phyloP scores from a whole-genome alignment of 2,329 filamentous ascomycete genomes.

The Aspergillus spinulosporus region DNA sequence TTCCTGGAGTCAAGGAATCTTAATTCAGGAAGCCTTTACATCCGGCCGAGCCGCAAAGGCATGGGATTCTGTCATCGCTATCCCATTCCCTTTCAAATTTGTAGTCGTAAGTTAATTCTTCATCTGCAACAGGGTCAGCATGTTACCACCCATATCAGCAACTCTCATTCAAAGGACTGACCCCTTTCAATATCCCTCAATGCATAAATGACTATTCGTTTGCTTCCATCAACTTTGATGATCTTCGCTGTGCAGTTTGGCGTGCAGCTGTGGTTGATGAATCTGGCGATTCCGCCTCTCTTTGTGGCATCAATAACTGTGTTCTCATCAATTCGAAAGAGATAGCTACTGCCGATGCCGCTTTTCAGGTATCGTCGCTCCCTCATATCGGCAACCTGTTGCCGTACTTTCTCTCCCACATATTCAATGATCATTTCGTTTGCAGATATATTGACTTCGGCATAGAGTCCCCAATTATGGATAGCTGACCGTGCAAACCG shows the following conservation, averaged over 20 bases:
- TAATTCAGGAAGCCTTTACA: slow-evolving; percentile 99
- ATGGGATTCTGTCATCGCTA: slow-evolving; percentile 92
- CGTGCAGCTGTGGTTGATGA: slow-evolving; percentile 97
- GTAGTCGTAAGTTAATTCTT: slow-evolving; percentile 99
- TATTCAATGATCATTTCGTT: slow-evolving; percentile 99
- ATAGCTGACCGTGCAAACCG: slow-evolving; percentile 97
- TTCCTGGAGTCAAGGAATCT: slow-evolving; percentile 27
- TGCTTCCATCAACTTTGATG: slow-evolving; percentile 96
- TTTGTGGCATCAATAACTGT: slow-evolving; percentile 98
- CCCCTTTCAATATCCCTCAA: slow-evolving; percentile 91
- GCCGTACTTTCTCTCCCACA: slow-evolving; percentile 93
- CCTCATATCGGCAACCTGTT: slow-evolving; percentile 95
- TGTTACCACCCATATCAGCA: background rate
- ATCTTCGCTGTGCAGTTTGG: slow-evolving; percentile 99
- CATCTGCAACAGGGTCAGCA: slow-evolving; percentile 61
- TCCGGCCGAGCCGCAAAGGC: slow-evolving; percentile 89
- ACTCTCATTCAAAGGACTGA: slow-evolving; percentile 54
- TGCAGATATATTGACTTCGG: slow-evolving; percentile 93
- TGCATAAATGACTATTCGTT: slow-evolving; percentile 98
- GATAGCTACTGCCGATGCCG: slow-evolving; percentile 93
- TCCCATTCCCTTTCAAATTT: slow-evolving; percentile 98
- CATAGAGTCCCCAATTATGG: slow-evolving; percentile 97
- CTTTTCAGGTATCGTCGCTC: slow-evolving; percentile 92
- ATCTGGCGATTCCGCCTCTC: slow-evolving; percentile 94
- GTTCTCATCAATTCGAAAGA: slow-evolving; percentile 97